Base-by-base conservation (phyloP, 257 asterid species). In the Scutellaria barbata region DNA sequence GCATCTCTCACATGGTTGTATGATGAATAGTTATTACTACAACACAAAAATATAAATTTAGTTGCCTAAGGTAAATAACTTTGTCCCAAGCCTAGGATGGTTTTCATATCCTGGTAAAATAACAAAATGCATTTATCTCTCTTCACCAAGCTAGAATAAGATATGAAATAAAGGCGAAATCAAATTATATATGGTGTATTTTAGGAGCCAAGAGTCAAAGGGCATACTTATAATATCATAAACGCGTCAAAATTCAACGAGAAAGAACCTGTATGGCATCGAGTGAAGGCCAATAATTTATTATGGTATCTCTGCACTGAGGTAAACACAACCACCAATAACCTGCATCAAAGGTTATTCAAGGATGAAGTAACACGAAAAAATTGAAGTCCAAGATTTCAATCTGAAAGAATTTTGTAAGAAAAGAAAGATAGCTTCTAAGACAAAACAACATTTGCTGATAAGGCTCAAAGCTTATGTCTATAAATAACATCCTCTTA, bases 81-180 rank as follows among this genome's bases (percentile, higher is more conserved):
- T 33, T 46, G 68, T 69, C 14, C 20, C 66, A 68, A 42, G 64
- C 37, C 40, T 41, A 45, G 74, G 47, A 68, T 11, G 54, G 58
- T 22, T 69, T 66, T 57, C 66, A 57, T 22, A 18, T 22, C 56
- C 20, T 56, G 33, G 33, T 22, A 35, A 17, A 39, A 41, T 20
- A 7, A 41, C 46, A 41, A 13, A 20, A 6, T 35, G 37, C 18
- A 7, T 40, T 37, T 12, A 41, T 41, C 13, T 39, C 51, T 42
- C 50, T 57, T 58, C 25, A 22, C 25, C 25, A 22, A 22, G 25
- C 25, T 22, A 22, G 2, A 22, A 1, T 22, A 22, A 22, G 25
- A 22, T 22, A 22, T 1, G 25, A 59, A 58, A 22, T 4, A 7
- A 46, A 13, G 46, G 18, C 8, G 12, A 50, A 7, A 25, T n/a